Evolutionary conservation across 2,329 filamentous ascomycete species (phyloP), one percentile per base, ranked within the genome.

Genomic region (Dactylellina parvicollis): DNA sequence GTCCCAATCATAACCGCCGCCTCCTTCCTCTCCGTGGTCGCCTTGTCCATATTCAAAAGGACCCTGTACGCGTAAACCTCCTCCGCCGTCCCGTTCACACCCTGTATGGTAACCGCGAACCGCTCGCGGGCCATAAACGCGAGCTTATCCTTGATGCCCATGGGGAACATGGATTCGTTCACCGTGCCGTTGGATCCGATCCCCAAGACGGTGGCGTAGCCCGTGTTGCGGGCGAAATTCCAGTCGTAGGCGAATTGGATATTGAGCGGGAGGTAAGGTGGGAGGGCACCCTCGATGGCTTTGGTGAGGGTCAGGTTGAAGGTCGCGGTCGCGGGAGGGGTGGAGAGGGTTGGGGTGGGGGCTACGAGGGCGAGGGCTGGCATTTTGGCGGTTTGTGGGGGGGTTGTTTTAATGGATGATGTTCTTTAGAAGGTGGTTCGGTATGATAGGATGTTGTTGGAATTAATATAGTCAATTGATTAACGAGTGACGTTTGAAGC

Each of bases 11-110:
- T 74, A 14, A 74, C 8, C 9, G 70, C 70, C 9, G 70, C 70
- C 14, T 49, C 44, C 32, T 26, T 60, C 12, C 44, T 10, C 40
- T 69, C 47, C 9, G 62, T n/a, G 1, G 61, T 69, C 7, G 38
- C 55, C 38, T 66, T 66, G 42, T 66, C 55, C 70, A 74, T 74
- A 64, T 74, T 64, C 62, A 74, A 54, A 16, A 74, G 22, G 4
- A 74, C 70, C 2, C 70, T 20, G n/a, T 74, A 74, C 8, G 70
- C 70, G 16, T 62, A 62, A 1, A 74, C n/a, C 18, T 62, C 56
- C 50, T 74, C 61, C 10, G 32, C 44, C 1, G 30, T 46, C 1
- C 50, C 50, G 8, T 30, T 38, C 14, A 20, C 3, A 7, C 34
- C 36, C 34, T 64, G 18, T 49, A 74, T 67, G 14, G 49, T 62